phyloP scores from a whole-genome alignment of 148 eudicot genomes.

The Selenicereus undatus region DNA sequence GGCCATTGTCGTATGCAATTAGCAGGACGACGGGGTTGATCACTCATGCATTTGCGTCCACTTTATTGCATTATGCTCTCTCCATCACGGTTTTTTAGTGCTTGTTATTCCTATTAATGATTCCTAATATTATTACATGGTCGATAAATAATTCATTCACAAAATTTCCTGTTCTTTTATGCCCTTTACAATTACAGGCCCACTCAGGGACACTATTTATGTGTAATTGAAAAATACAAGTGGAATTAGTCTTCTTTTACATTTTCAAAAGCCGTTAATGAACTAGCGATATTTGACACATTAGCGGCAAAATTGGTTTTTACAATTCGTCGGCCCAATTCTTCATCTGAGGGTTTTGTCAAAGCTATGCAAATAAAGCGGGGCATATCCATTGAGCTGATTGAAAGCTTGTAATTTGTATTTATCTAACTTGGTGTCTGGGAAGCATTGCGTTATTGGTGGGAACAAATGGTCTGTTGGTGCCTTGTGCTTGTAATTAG shows the following conservation, averaged over 20 bases:
- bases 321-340: background rate
- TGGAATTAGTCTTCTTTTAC: background rate
- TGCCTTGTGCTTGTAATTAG: background rate
- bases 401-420: background rate
- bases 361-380: background rate
- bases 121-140: background rate
- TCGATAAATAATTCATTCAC: background rate
- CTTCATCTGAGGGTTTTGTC: background rate
- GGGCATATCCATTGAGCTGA: background rate
- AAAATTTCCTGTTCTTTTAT: background rate
- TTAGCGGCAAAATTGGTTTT: background rate
- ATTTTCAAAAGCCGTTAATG: background rate
- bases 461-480: background rate
- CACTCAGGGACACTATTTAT: background rate
- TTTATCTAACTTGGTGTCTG: background rate
- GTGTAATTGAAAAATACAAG: background rate
- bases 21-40: background rate
- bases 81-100: background rate
- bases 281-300: background rate
- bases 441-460: background rate
- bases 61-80: background rate
- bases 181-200: background rate
- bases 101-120: background rate
- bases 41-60: background rate
- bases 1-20: no score